Percentiles rank a stretch among this genome's conserved stretches.
Conservation (phyloP, 2,329 filamentous ascomycete genomes). For the Arachnomyces sp. region DNA sequence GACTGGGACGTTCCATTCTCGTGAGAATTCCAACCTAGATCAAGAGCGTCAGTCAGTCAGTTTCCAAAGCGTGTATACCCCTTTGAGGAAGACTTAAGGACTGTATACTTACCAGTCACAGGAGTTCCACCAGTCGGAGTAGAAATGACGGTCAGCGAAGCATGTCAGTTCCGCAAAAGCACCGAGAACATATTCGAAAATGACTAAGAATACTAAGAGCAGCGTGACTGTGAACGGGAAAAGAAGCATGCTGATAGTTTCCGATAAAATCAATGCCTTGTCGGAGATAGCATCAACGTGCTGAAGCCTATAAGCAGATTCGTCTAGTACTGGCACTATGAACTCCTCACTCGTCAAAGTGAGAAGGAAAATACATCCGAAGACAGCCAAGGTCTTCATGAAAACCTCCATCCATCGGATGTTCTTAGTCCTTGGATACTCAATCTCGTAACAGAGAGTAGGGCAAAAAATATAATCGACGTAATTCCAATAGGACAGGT, state of each 20-base stretch:
- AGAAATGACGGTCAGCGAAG: constrained; percentile 92
- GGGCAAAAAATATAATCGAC: constrained; percentile 83
- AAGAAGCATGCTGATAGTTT: constrained; percentile 82
- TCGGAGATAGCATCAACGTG: constrained; percentile 49
- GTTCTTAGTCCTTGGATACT: constrained; percentile 71
- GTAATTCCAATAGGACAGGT: constrained; percentile 76
- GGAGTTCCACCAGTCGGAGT: constrained; percentile 63
- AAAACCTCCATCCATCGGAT: constrained; percentile 73
- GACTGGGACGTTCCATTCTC: constrained; percentile 96
- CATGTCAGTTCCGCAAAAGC: constrained; percentile 90
- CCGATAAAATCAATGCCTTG: constrained; percentile 68
- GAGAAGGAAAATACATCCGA: constrained; percentile 92
- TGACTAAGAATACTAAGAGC: constrained; percentile 90
- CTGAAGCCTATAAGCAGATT: constrained; percentile 54
- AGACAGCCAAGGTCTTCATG: constrained; percentile 79
- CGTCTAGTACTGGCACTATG: constrained; percentile 78
- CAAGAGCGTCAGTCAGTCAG: constrained; percentile 1
- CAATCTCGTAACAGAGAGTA: constrained; percentile 93
- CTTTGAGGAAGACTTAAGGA: too few relatives aligned
- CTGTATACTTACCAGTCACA: constrained; percentile 36
- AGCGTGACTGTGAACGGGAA: constrained; percentile 98
- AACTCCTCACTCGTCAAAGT: constrained; percentile 90
- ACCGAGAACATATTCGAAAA: constrained; percentile 93
- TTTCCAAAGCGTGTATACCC: constrained; percentile 48
- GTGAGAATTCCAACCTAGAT: constrained; percentile 76